phyloP scores from a whole-genome alignment of 805 yeast genomes.

The Suhomyces canberraensis region DNA sequence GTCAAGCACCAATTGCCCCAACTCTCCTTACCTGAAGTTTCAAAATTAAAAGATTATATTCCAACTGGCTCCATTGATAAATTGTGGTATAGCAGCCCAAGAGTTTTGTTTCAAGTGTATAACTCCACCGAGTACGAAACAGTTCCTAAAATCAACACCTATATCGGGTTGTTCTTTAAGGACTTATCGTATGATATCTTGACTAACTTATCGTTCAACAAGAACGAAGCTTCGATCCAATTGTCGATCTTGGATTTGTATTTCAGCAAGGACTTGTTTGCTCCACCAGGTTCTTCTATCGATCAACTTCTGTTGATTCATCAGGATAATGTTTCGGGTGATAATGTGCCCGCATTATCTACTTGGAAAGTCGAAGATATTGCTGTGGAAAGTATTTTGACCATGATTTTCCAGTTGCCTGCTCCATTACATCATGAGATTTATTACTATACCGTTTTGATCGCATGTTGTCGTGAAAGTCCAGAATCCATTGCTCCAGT shows the following conservation, averaged over 20 bases:
- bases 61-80: conserved; percentile 47
- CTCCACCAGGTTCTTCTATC: conserved; percentile 67
- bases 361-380: conserved; percentile 93
- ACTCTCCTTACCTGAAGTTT: conserved; percentile 29
- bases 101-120: conserved; percentile 61
- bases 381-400: conserved; percentile 76
- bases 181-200: conserved; percentile 76
- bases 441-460: conserved; percentile 80
- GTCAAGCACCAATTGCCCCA: conserved; percentile 42
- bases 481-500: conserved; percentile 83
- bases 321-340: conserved; percentile 41
- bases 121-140: conserved; percentile 60
- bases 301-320: conserved; percentile 55
- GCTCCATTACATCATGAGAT: conserved; percentile 60
- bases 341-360: conserved; percentile 44
- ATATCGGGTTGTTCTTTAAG: conserved; percentile 54
- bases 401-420: conserved; percentile 76
- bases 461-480: conserved; percentile 80
- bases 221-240: conserved; percentile 82
- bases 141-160: conserved; percentile 37
- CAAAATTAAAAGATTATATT: conserved; percentile 14
- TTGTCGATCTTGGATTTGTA: conserved; percentile 69
- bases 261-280: conserved; percentile 54
- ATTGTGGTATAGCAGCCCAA: conserved; percentile 60
- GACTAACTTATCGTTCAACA: conserved; percentile 81